These are phyloP conservation scores for Rhizoclosmatium sp. DNA, from an alignment of 192 early-diverging fungal species.

Conservation along the genomic window DNA sequence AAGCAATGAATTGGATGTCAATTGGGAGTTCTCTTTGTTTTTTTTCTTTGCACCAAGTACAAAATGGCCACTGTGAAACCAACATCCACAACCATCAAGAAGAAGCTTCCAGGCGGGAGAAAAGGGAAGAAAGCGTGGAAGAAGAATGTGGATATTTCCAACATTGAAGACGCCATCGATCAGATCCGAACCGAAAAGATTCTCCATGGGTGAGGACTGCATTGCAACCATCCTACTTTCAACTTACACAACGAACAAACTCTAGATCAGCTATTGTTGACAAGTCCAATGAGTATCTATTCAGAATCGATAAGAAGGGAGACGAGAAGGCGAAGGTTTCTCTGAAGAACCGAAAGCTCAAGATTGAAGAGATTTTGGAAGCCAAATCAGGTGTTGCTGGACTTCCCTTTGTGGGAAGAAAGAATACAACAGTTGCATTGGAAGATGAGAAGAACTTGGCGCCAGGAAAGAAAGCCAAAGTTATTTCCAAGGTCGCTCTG, in stretches of 20 bases:
- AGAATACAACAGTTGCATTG: slow-evolving; percentile 39
- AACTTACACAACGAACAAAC: slow-evolving; percentile 18
- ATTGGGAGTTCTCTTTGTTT: slow-evolving; percentile 22
- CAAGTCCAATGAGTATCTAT: slow-evolving; percentile 67
- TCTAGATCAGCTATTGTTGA: slow-evolving; percentile 49
- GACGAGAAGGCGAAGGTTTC: slow-evolving; percentile 20
- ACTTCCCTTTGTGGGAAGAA: slow-evolving; percentile 25
- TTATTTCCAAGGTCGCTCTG: slow-evolving; percentile 55
- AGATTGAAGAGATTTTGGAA: slow-evolving; percentile 85
- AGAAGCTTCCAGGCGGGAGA: slow-evolving; percentile 71
- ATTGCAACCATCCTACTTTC: slow-evolving; percentile 27
- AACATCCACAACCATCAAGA: slow-evolving; percentile 35
- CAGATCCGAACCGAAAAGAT: slow-evolving; percentile 73
- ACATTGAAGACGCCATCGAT: slow-evolving; percentile 78
- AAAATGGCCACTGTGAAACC: neutral
- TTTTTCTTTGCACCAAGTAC: slow-evolving; percentile 13
- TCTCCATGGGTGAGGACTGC: slow-evolving; percentile 64
- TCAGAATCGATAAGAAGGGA: slow-evolving; percentile 68
- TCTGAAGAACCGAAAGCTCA: slow-evolving; percentile 56
- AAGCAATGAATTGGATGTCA: neutral
- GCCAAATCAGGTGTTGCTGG: slow-evolving; percentile 71
- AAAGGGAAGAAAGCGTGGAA: slow-evolving; percentile 94
- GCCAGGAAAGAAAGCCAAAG: slow-evolving; percentile 38
- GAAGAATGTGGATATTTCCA: slow-evolving; percentile 86
- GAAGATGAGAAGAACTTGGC: slow-evolving; percentile 34